Base-by-base conservation (phyloP, 352 stramenopile genomes). In the Globisporangium yorkense region DNA sequence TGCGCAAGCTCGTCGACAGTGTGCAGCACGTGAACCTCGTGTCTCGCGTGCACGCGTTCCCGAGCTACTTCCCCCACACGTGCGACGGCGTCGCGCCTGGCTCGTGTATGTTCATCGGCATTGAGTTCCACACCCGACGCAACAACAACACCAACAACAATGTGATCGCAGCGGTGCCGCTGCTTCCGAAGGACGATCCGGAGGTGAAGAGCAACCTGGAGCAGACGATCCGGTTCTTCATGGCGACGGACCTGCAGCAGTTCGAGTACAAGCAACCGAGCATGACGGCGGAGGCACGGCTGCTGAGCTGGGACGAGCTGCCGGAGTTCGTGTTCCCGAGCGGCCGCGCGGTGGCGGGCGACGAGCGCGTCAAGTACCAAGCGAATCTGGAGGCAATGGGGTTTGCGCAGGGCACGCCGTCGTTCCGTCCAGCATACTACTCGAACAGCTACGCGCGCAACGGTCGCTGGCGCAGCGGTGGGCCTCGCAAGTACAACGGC, bases 191-290 rank as follows among this genome's bases (percentile, higher is more conserved):
- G 56, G 77, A 90, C 51, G 83, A 93, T 60, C 75, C 77, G 2
- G 77, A 93, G 56, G 67, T 93, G 33, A 77, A 76, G 58, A 77
- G 71, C 54, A 94, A 72, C 29, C 55, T 92, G 40, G 73, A 90
- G 56, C 79, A 87, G 43, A 89, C 81, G 10, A 92, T 90, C 58
- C 82, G 79, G 0, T 92, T 94, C 65, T 92, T 92, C 66, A 62
- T 92, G 49, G 84, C 84, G 16, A 93, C 84, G 2, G 84, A 93
- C 44, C 61, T 93, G 65, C 84, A 93, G 63, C 84, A 91, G 49
- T 84, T 90, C 63, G 75, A 84, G n/a, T 77, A 88, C 47, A 77
- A 78, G 4, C 78, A 88, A 45, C 64, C 73, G 37, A 79, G 86
- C 31, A 91, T 93, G 80, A 67, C 62, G 7, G 77, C 77, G 1